Base-by-base conservation (phyloP, 2,329 filamentous ascomycete genomes). In the Xylaria sp. region DNA sequence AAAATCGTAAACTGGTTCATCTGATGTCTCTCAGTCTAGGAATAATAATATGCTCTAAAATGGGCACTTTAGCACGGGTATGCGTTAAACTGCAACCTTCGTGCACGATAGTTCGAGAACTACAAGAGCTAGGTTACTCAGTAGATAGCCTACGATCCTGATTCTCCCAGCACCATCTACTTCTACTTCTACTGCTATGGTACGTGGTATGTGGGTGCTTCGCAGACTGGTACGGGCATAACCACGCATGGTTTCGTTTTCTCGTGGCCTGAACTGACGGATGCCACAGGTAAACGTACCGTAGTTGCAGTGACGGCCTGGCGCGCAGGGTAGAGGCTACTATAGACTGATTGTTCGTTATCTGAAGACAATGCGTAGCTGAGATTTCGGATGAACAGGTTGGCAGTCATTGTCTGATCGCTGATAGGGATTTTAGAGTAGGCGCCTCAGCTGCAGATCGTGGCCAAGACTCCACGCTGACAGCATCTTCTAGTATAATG, bases 171-270 rank as follows among this genome's bases (percentile, higher is more conserved):
- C 39, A 41, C 28, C 15, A 58, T 28, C 8, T 28, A 23, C 13
- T 51, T 28, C 8, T 28, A 23, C 13, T 51, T 1, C n/a, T 48
- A 20, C 54, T 18, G n/a, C 37, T 34, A 28, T 28, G 28, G 28
- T 28, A 28, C 28, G 8, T 34, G 10, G 25, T 25, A n/a, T 59
- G 34, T 52, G 18, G 20, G 44, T 15, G 51, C 18, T 13, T 60
- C 6, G 20, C 18, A 2, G 57, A 10, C 54, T 56, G 25, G 18
- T 37, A 34, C 34, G 28, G 41, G 54, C 28, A 52, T 55, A 51
- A 54, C 52, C 56, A 56, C 50, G 65, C 54, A 46, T 37, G 56
- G 65, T 63, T 69, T 70, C 65, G 58, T 55, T 62, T 12, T 39
- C 37, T 28, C 12, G 54, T 46, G 57, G 62, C 41, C 58, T 48